Evolutionary conservation across 306 rosid species (phyloP), one percentile per base, ranked within the genome.

Genomic region (Quercus robur): DNA sequence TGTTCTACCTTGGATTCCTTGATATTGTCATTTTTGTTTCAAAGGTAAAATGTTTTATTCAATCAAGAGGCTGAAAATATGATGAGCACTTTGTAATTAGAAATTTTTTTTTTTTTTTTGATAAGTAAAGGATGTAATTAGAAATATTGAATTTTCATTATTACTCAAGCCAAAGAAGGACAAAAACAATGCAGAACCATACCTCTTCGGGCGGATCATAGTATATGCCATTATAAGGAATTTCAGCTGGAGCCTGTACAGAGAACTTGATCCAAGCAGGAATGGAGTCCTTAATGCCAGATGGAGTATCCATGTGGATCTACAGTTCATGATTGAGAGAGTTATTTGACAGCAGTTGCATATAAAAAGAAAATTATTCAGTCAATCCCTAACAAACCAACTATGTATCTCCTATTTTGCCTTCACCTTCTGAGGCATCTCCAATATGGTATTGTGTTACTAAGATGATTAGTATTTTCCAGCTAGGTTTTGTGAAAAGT

Each of bases 161-260:
- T n/a, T 68, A 35, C n/a, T 35, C 72, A 68, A 35, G 25, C 17
- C 72, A 33, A 68, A 44, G 71, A 83, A 25, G 62, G 75, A 14
- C 67, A 82, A 52, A 70, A 57, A 76, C 15, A 72, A 2, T 74
- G 41, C 14, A 80, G 70, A 82, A 80, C 71, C 83, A 56, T 84
- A 93, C 99, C 98, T 90, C 94, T 85, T 96, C 98, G 21, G 98
- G 98, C 56, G 99, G 99, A 81, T 96, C 99, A 78, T 96, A 96
- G 89, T 93, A 96, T 86, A 96, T 85, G 55, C 97, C 97, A 19
- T 90, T 81, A 61, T 89, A 96, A 44, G 98, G 97, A 73, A 96
- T 96, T 91, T 96, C 99, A 81, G 88, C 91, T 7, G 98, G 97
- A 84, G 97, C 92, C 89, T 96, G 99, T 77, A 96, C 89, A 31